A percentile compares a stretch with the other conserved stretches of the same genome.
Conservation (phyloP, 371 early-diverging fungal genomes). For the Mucor mucedo region DNA sequence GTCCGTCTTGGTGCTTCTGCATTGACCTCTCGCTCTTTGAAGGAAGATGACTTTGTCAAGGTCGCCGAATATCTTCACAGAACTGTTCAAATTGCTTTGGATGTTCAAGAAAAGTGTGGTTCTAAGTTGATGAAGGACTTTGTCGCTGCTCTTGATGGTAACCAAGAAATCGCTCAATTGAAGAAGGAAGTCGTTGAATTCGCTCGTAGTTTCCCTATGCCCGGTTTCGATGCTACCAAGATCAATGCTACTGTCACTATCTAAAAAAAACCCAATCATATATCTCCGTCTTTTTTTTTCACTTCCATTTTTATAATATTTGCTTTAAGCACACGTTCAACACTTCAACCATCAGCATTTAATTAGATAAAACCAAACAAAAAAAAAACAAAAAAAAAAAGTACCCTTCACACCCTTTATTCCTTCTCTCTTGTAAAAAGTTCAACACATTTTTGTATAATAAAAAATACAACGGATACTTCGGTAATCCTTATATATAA, state of each 20-base stretch:
- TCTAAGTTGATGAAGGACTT: slow-evolving; percentile 97
- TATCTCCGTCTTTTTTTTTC: neutral
- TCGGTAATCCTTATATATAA: neutral
- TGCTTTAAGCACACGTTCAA: slow-evolving; percentile 26
- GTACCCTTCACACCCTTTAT: neutral
- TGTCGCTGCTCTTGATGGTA: slow-evolving; percentile 66
- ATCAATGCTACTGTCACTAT: slow-evolving; percentile 53
- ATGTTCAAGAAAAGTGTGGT: slow-evolving; percentile 75
- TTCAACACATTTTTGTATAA: slow-evolving; percentile 39
- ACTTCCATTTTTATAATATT: slow-evolving; percentile 6
- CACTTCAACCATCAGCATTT: slow-evolving; percentile 21
- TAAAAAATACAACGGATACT: slow-evolving; percentile 11
- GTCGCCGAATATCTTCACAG: slow-evolving; percentile 88
- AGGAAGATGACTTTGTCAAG: slow-evolving; percentile 84
- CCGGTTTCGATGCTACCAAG: slow-evolving; percentile 67
- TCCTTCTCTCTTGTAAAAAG: slow-evolving; percentile 24
- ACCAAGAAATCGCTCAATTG: slow-evolving; percentile 76
- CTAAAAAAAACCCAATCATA: slow-evolving; percentile 26
- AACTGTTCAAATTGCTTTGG: slow-evolving; percentile 89
- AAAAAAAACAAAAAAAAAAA: too few species aligned
- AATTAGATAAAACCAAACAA: neutral
- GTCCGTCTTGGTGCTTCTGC: slow-evolving; percentile 91
- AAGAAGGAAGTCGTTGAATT: slow-evolving; percentile 91
- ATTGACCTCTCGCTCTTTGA: slow-evolving; percentile 90
- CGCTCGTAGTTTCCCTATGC: slow-evolving; percentile 91